Evolutionary conservation across 2,329 filamentous ascomycete species (phyloP), one percentile per base, ranked within the genome.

Genomic region (Paramyrothecium sp.): DNA sequence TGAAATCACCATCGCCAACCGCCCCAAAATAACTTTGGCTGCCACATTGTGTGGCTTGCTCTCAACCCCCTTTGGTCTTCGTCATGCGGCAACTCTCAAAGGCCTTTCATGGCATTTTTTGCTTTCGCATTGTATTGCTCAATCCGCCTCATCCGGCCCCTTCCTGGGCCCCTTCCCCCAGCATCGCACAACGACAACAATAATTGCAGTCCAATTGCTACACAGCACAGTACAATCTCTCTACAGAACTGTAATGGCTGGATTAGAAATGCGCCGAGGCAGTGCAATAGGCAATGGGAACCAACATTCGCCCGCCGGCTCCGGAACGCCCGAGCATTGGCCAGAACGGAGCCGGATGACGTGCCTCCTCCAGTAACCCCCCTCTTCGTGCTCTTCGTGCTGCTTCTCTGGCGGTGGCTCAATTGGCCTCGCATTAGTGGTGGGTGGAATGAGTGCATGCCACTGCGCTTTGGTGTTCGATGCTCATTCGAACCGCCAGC

Each of bases 11-110:
- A 10, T 12, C 19, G 30, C n/a, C n/a, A n/a, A n/a, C n/a, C n/a
- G n/a, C 33, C 51, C 51, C 30, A 53, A 53, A 53, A 53, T 53
- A 53, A 44, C 38, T 44, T 44, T 19, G 13, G 38, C 38, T 44
- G 38, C 38, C 38, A 44, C 38, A 44, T 17, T 19, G 13, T 44
- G 38, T 44, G 38, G 38, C 38, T 44, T 44, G 38, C 38, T 12
- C 13, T 44, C 38, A 7, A 16, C 38, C 26, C 26, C 26, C 7
- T 19, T 44, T 44, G 13, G 38, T 16, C n/a, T 16, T 44, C 38
- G 38, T 44, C 38, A 44, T 44, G 38, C 13, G 38, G 26, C 26
- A 30, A 30, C 26, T 30, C 26, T 30, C 26, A 5, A 30, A 10
- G 26, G 10, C 5, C 26, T 30, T 30, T 30, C 26, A 30, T 30